Evolutionary conservation across 805 yeast species (phyloP), one percentile per base, ranked within the genome.

Genomic region (Starmerella asiatica): DNA sequence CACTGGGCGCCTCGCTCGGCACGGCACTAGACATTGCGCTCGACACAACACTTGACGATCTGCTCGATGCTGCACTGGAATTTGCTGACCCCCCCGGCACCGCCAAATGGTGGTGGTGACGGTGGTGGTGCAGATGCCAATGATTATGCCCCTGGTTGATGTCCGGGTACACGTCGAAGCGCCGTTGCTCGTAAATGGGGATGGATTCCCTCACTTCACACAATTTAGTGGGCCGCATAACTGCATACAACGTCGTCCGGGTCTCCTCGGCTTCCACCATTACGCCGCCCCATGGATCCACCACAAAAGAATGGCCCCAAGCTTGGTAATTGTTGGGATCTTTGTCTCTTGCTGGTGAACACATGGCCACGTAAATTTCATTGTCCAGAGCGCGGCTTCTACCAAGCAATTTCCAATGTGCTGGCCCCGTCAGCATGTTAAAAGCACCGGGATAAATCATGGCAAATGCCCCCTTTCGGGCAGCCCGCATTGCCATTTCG

Each of bases 371-470:
- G 56, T 70, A 91, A 38, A 79, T 64, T 59, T 91, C 96, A 8
- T 91, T 71, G 56, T 86, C 95, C 5, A 88, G 71, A 3, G 97
- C 97, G 35, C 96, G 67, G 0, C 94, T 79, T 26, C 76, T 65
- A 0, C 81, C 95, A 39, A 88, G 63, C 14, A 75, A 58, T 40
- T 74, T 71, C 94, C 96, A 88, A 56, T 88, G 98, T 2, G 86
- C 79, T 32, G 80, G 80, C 0, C 98, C 98, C 0, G 98, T 88
- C 47, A 78, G 78, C 59, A 79, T 69, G 8, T 94, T 91, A 67
- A 93, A 91, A 0, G 97, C 97, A 32, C 93, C 79, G 0, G 98
- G 97, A 52, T 70, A 88, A 2, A 93, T 72, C 48, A 88, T 56
- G 17, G 93, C 70, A 45, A 83, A 71, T 1, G 94, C 94, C 5